Conservation (phyloP, 164 flowering plant genomes). For the Dillenia suffruticosa region DNA sequence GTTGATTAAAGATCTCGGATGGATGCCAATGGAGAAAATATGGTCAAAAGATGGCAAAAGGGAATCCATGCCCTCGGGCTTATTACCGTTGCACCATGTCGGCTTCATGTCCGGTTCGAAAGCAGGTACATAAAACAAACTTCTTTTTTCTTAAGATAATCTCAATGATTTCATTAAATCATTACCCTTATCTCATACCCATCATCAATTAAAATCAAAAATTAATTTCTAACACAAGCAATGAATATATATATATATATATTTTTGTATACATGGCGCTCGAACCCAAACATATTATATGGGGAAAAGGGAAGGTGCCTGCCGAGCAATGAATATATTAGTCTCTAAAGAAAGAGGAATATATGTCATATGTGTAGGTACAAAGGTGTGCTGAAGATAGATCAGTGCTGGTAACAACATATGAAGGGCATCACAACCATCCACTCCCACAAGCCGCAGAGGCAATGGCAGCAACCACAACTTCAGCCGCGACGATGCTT, state of each 20-base stretch:
- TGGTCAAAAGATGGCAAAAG: constrained; percentile 38
- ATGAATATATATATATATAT: no score
- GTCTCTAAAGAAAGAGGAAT: no score
- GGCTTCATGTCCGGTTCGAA: constrained; percentile 41
- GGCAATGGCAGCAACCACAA: constrained; percentile 58
- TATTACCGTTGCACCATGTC: constrained; percentile 61
- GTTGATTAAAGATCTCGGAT: constrained; percentile 36
- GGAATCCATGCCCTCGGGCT: constrained; percentile 38
- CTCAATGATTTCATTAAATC: background rate
- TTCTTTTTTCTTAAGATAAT: background rate
- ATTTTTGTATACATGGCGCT: no score
- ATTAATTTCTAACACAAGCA: no score
- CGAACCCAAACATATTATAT: no score
- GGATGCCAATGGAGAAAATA: constrained; percentile 68
- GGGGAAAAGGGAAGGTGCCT: no score
- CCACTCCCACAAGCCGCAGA: constrained; percentile 56
- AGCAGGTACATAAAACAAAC: constrained; percentile 13
- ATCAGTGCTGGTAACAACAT: constrained; percentile 53
- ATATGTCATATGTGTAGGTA: constrained; percentile 16
- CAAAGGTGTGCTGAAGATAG: constrained; percentile 59
- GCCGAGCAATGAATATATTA: no score
- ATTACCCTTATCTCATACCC: no score
- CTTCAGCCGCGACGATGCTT: constrained; percentile 48
- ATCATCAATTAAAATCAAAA: no score
- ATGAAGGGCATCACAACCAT: constrained; percentile 63